Percentiles rank a stretch among this genome's conserved stretches.
Evolutionary conservation across 305 asterid genomes (phyloP).

Genomic region (Ajuga reptans): DNA sequence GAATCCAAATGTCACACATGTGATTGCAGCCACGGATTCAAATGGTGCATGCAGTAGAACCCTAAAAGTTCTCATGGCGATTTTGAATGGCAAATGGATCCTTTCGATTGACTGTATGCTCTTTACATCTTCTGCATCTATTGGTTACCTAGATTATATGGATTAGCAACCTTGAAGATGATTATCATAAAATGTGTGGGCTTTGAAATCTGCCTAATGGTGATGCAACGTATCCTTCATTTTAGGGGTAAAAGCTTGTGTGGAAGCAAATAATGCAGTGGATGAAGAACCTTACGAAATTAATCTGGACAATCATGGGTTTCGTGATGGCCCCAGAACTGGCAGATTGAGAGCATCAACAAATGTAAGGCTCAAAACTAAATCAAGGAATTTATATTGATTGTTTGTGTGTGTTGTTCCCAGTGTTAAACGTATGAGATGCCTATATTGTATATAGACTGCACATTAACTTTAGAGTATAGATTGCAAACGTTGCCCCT

Average conservation of each 20-base stretch:
- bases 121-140: neutral
- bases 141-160: neutral
- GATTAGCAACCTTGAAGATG: neutral
- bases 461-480: neutral
- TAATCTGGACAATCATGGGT: slow-evolving; percentile 65
- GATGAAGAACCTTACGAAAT: slow-evolving; percentile 72
- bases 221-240: neutral
- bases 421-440: too few species aligned
- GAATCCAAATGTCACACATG: slow-evolving; percentile 73
- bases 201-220: neutral
- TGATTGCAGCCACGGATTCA: slow-evolving; percentile 69
- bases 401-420: neutral
- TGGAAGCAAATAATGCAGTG: slow-evolving; percentile 47
- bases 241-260: slow-evolving; percentile 75
- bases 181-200: neutral
- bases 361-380: slow-evolving; percentile 37
- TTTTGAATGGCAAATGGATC: slow-evolving; percentile 78
- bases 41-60: slow-evolving; percentile 83
- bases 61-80: slow-evolving; percentile 80
- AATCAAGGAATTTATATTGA: neutral
- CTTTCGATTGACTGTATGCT: slow-evolving; percentile 72
- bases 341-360: slow-evolving; percentile 59
- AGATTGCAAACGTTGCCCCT: too few species aligned
- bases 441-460: neutral
- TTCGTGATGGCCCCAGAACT: slow-evolving; percentile 56